Conservation (phyloP, 495 filamentous ascomycete genomes). For the Xylaria cubensis region DNA sequence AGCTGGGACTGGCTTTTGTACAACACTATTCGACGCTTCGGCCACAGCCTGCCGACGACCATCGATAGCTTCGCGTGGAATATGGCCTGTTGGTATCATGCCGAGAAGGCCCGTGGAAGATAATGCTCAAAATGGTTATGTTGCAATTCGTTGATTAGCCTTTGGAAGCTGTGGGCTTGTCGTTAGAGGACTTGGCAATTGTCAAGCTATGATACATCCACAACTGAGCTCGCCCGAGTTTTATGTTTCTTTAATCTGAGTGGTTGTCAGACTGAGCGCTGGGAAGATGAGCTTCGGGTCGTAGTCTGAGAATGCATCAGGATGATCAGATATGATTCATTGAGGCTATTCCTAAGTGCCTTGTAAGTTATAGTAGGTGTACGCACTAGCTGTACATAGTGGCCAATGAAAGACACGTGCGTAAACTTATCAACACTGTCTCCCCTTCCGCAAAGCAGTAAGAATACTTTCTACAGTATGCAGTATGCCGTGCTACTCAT, state of each 20-base stretch:
- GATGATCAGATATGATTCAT: constrained; percentile 30
- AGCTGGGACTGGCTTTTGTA: constrained; percentile 69
- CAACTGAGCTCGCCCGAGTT: not conserved
- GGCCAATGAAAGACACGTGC: constrained; percentile 12
- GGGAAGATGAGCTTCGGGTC: not conserved
- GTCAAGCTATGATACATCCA: not conserved
- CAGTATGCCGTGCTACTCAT: not conserved
- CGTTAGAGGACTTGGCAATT: not conserved
- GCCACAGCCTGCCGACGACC: constrained; percentile 49
- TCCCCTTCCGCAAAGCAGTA: not conserved
- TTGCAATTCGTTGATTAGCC: not conserved
- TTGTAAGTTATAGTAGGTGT: not conserved
- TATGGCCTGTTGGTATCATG: constrained; percentile 39
- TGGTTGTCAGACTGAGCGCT: not conserved
- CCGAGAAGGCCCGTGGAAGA: not conserved
- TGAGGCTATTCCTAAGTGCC: constrained; percentile 16
- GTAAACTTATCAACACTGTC: not conserved
- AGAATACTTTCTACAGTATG: not conserved
- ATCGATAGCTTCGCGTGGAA: constrained; percentile 34
- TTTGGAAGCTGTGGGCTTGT: not conserved
- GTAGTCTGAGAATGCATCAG: constrained; percentile 12
- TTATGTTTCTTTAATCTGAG: not conserved
- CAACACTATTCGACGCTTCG: constrained; percentile 55
- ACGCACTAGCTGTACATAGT: not conserved
- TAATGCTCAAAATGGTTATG: not conserved